Conservation (phyloP, 2,329 filamentous ascomycete species). For the Decorospora gaudefroyi region DNA sequence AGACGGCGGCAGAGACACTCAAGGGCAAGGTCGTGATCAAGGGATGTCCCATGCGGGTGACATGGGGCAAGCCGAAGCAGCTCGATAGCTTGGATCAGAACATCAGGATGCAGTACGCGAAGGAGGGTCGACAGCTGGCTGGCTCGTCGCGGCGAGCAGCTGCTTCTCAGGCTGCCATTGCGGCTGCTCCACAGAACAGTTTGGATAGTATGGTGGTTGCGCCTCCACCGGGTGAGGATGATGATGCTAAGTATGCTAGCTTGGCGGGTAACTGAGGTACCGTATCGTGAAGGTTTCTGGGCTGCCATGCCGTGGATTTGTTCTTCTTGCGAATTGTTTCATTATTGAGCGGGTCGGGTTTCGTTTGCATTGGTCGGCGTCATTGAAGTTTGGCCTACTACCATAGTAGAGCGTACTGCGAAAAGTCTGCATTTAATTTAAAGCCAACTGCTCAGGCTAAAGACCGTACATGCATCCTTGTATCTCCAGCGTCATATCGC, state of each 20-base stretch:
- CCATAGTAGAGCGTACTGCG: no score
- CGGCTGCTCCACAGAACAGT: constrained; percentile 49
- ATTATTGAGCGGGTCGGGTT: constrained; percentile 41
- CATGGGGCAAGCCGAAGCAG: constrained; percentile 91
- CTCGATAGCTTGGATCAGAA: constrained; percentile 91
- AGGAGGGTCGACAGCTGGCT: constrained; percentile 65
- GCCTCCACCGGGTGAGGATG: constrained; percentile 76
- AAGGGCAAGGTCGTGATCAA: constrained; percentile 88
- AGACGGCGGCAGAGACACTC: constrained; percentile 80
- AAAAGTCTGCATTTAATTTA: no score
- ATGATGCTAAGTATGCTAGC: constrained; percentile 84
- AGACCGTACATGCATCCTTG: no score
- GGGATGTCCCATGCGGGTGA: constrained; percentile 84
- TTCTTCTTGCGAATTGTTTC: constrained; percentile 19
- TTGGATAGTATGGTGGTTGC: constrained; percentile 60
- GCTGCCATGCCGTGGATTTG: neutral
- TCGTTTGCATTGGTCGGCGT: constrained; percentile 11
- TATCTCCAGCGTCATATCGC: no score
- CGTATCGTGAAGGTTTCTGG: neutral
- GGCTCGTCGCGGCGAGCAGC: constrained; percentile 36
- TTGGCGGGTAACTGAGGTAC: constrained; percentile 73
- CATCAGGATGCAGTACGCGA: constrained; percentile 77
- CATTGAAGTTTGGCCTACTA: no score
- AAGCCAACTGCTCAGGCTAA: no score
- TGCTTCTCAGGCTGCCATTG: constrained; percentile 48